Base-by-base conservation (phyloP, 345 rosid genomes). In the Hibiscus tridactylites region DNA sequence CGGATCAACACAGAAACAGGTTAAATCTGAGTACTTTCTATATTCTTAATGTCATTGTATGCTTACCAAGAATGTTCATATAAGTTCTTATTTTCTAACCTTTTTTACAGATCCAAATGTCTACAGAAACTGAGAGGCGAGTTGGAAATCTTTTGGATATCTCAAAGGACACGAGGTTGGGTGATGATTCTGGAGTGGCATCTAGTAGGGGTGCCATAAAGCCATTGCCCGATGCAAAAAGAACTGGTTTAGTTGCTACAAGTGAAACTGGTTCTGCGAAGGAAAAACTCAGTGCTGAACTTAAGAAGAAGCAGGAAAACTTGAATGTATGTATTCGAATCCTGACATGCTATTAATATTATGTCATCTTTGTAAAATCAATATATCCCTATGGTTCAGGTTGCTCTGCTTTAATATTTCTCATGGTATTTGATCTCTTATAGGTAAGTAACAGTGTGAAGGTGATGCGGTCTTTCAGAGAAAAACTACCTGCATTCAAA, bases 1-100 rank as follows among this genome's bases (percentile, higher is more conserved):
- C 81, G 98, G 98, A 78, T 91, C 97, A 58, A 84, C 91, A 47
- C 96, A 88, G 74, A 86, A 91, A 74, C 95, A 87, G 96, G 98
- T 88, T 65, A 65, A 76, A 61, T 33, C 47, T 6, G 46, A 11
- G 65, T 57, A 57, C 73, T 61, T 39, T 29, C 21, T 54, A 13
- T 69, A 49, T 54, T 70, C 37, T 49, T 49, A 42, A 39, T 74
- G 35, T 9, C 31, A 35, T 76, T 56, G 26, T 17, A 54, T 53
- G 28, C 31, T 4, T 56, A 26, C 60, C 37, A 21, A 62, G 24
- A 35, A 44, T 35, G 49, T 52, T 47, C 26, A n/a, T 64, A 17
- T 26, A 19, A 60, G 39, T 29, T 64, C 15, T 44, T n/a, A 4
- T 46, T 66, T 73, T 17, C 6, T 7, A 52, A 60, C 63, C 56